phyloP scores from a whole-genome alignment of 345 rosid genomes.

The Theobroma cacao region DNA sequence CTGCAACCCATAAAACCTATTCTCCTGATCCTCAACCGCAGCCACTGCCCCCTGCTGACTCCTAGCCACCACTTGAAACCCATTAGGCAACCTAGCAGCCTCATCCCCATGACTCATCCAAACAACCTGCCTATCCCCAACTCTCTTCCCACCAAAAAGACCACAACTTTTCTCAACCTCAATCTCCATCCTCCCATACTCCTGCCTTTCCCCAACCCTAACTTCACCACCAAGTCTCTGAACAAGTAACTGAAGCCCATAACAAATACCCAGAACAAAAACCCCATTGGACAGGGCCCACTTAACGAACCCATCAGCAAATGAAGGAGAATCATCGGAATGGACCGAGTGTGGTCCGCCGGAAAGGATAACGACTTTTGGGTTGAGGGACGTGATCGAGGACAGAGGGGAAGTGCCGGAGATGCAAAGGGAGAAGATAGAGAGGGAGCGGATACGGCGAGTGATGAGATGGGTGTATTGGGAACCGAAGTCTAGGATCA shows the following conservation, averaged over 20 bases:
- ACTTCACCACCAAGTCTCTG: conserved; percentile 84
- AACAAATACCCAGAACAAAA: conserved; percentile 76
- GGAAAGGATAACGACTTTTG: conserved; percentile 81
- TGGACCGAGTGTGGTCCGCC: conserved; percentile 98
- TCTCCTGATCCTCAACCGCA: conserved; percentile 56
- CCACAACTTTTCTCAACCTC: conserved; percentile 49
- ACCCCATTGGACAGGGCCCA: conserved; percentile 66
- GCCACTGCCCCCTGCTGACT: conserved; percentile 85
- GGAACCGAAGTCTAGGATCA: conserved; percentile 92
- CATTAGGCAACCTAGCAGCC: conserved; percentile 63
- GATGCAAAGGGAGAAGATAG: conserved; percentile 81
- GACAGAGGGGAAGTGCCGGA: conserved; percentile 77
- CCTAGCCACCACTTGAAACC: conserved; percentile 71
- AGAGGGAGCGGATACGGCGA: conserved; percentile 85
- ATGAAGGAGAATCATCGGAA: conserved; percentile 58
- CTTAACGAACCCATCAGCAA: conserved; percentile 68
- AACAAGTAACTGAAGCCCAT: conserved; percentile 83
- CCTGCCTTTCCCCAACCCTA: conserved; percentile 71
- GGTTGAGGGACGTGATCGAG: conserved; percentile 54
- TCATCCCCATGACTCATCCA: conserved; percentile 99
- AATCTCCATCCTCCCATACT: conserved; percentile 97
- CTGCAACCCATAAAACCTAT: conserved; percentile 83
- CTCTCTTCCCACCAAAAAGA: conserved; percentile 57
- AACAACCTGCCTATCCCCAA: conserved; percentile 72
- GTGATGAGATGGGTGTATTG: conserved; percentile 94